Evolutionary conservation across 208 protist species (phyloP).

Genomic region (Herpetomonas samuelpessoai): DNA sequence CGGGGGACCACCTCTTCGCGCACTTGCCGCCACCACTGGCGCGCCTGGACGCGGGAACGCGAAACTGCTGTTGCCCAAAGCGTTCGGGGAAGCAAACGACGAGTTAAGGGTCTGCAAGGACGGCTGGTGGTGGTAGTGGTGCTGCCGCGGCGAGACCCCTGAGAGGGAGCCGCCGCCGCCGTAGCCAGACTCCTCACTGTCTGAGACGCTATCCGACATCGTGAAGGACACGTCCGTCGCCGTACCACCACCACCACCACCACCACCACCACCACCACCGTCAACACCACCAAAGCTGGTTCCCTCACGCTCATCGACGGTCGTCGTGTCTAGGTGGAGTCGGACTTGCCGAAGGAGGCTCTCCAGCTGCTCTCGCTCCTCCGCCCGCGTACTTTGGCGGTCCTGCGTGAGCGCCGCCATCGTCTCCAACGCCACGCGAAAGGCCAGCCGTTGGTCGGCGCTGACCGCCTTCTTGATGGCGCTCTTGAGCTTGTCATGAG

Average conservation of each 20-base stretch:
- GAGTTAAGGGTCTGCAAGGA: background rate
- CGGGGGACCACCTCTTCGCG: slow-evolving; percentile 1
- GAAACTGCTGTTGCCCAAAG: background rate
- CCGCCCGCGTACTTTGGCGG: background rate
- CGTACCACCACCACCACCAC: background rate
- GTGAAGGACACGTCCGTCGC: background rate
- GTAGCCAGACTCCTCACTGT: background rate
- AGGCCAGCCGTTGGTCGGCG: slow-evolving; percentile 29
- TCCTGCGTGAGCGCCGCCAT: slow-evolving; percentile 3
- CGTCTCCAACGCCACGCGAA: slow-evolving; percentile 20
- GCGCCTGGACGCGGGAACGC: background rate
- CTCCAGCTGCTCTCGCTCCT: slow-evolving; percentile 7
- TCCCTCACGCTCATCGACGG: background rate
- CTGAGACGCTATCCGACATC: background rate
- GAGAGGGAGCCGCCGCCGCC: background rate
- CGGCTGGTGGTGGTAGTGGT: background rate
- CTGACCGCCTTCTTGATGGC: slow-evolving; percentile 27
- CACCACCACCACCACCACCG: background rate
- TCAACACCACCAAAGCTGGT: background rate
- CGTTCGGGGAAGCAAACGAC: background rate
- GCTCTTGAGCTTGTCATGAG: slow-evolving; percentile 41
- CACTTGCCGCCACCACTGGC: too few species aligned
- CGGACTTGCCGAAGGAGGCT: background rate
- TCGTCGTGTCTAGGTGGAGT: background rate
- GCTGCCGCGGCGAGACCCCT: background rate